These are phyloP conservation scores for Lizonia empirigonia DNA, from an alignment of 2,329 filamentous ascomycete genomes.

Conservation along the genomic window DNA sequence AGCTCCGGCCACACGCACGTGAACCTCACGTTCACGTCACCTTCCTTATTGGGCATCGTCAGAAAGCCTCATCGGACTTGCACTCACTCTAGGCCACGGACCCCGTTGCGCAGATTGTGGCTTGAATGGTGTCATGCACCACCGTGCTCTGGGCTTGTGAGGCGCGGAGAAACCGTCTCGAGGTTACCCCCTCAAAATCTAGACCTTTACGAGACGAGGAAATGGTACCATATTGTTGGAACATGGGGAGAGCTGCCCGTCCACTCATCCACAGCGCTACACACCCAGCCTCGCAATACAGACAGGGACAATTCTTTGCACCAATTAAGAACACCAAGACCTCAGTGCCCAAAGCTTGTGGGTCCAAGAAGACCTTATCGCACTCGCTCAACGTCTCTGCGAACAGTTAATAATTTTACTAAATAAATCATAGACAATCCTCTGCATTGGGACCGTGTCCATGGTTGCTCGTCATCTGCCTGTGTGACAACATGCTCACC, in stretches of 20 bases:
- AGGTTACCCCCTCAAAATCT: constrained; percentile 5
- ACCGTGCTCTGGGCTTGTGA: neutral
- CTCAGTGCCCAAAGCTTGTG: neutral
- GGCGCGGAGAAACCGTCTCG: constrained; percentile 4
- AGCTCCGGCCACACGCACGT: constrained; percentile 1
- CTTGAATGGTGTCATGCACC: constrained; percentile 5
- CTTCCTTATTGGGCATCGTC: neutral
- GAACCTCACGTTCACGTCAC: neutral
- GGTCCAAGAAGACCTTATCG: neutral
- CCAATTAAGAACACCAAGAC: constrained; percentile 9
- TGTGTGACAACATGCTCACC: neutral
- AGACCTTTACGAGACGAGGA: neutral
- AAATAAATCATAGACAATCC: no score
- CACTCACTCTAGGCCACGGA: neutral
- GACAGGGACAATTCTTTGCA: neutral
- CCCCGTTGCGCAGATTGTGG: neutral
- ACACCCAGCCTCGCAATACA: neutral
- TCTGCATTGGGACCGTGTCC: neutral
- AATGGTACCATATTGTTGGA: constrained; percentile 1
- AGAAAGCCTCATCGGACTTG: neutral
- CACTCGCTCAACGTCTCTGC: neutral
- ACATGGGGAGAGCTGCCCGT: neutral
- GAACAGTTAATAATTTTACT: no score
- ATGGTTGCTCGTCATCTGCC: neutral
- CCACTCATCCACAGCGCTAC: neutral